Evolutionary conservation across 192 early-diverging fungal species (phyloP), one percentile per base, ranked within the genome.

Genomic region (Gaertneriomyces semiglobifer): DNA sequence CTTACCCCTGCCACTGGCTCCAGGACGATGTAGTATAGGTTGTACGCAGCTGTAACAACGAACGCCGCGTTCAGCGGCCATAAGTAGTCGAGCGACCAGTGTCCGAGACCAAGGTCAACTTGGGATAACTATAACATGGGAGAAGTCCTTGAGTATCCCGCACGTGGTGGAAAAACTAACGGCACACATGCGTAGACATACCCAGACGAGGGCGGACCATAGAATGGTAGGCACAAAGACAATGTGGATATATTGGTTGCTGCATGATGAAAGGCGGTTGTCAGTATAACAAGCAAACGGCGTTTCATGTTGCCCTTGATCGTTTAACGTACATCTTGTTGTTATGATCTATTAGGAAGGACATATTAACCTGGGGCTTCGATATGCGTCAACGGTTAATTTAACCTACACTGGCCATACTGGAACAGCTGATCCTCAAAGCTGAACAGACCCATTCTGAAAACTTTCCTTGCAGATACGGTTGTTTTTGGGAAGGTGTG

Each of bases 201-300:
- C 67, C 72, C 87, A 81, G 7, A 92, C 89, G 19, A 91, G 68
- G 6, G 76, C 73, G 40, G 89, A 85, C 90, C 90, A 96, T 44
- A 93, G 77, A 69, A 98, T 92, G 54, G 87, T 84, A 5, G 96
- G 96, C 39, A 98, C 93, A 73, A 89, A 98, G 3, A 93, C 74
- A 69, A 93, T 79, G 75, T 97, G 93, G 64, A 93, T 90, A 18
- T 77, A 64, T 38, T 93, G 77, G 79, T 97, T 95, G 68, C 83
- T 74, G 47, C 73, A 73, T 82, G 66, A n/a, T 25, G 43, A 41
- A 44, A 20, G 51, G 66, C 10, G 19, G 41, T 41, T 50, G 60
- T 39, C 9, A 14, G 4, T 11, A 2, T 44, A 10, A 41, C 60
- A 4, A 39, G 43, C 8, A 2, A 0, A n/a, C 10, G 4, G 33